phyloP scores from a whole-genome alignment of 2,329 filamentous ascomycete species.

The Penicillium sp. region DNA sequence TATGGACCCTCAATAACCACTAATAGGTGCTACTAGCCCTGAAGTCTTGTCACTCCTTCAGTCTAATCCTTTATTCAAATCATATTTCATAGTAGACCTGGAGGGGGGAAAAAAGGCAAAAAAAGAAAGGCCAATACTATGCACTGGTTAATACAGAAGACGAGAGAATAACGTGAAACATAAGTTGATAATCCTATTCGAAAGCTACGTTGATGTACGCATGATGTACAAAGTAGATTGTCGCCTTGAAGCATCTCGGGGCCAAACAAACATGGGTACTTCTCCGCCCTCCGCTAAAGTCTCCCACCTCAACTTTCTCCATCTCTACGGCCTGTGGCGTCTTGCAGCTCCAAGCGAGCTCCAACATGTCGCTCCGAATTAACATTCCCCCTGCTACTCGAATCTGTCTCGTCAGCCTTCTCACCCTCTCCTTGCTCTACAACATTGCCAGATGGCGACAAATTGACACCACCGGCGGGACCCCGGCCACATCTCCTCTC shows the following conservation, averaged over 20 bases:
- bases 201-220: too few relatives aligned
- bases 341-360: conserved; percentile 10
- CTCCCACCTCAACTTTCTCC: conserved; percentile 10
- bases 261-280: conserved; percentile 1
- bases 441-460: conserved; percentile 63
- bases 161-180: not conserved
- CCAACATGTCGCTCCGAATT: conserved; percentile 74
- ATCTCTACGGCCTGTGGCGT: conserved; percentile 6
- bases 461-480: conserved; percentile 64
- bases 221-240: not conserved
- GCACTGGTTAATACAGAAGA: not conserved
- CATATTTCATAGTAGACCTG: too few relatives aligned
- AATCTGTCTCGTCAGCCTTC: conserved; percentile 70
- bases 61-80: too few relatives aligned
- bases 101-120: too few relatives aligned
- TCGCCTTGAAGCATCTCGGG: not conserved
- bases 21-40: not conserved
- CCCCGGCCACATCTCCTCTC: conserved; percentile 53
- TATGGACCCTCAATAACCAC: not conserved
- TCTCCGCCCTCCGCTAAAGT: conserved; percentile 9
- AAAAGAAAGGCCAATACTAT: not conserved
- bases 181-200: not conserved
- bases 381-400: conserved; percentile 92
- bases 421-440: conserved; percentile 73
- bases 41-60: too few relatives aligned